phyloP scores from a whole-genome alignment of 2,329 filamentous ascomycete genomes.

The Scytalidium lignicola region DNA sequence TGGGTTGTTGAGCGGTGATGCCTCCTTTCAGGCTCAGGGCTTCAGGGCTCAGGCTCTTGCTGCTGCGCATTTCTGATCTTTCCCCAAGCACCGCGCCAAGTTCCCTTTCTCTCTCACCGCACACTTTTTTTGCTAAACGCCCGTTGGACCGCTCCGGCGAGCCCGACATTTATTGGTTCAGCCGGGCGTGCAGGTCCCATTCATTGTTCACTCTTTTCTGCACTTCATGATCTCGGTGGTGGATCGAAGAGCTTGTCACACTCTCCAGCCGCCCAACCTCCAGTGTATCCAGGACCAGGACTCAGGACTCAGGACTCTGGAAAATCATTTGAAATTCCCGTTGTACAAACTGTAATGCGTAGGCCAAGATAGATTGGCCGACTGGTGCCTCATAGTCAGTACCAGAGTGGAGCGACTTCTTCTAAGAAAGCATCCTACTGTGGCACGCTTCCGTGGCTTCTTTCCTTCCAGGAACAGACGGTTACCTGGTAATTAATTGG shows the following conservation, averaged over 20 bases:
- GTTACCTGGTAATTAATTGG: too few relatives aligned
- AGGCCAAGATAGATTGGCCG: not conserved
- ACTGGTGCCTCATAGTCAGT: not conserved
- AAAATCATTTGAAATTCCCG: too few relatives aligned
- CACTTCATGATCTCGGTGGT: too few relatives aligned
- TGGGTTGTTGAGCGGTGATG: not conserved
- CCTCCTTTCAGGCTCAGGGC: not conserved
- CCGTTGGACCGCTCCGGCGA: not conserved
- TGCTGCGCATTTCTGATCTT: too few relatives aligned
- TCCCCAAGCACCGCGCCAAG: too few relatives aligned
- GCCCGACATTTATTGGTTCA: not conserved
- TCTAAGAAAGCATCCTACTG: not conserved
- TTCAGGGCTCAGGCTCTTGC: too few relatives aligned
- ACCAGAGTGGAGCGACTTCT: not conserved
- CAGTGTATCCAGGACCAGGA: not conserved
- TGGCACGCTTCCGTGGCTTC: too few relatives aligned
- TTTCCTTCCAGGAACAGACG: too few relatives aligned
- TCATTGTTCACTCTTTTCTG: not conserved
- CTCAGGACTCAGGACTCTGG: too few relatives aligned
- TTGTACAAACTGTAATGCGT: not conserved
- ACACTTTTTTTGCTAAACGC: too few relatives aligned
- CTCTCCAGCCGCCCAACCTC: not conserved
- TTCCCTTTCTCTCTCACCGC: too few relatives aligned
- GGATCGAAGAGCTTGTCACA: too few relatives aligned
- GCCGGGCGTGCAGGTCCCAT: not conserved